These are phyloP conservation scores for Flaveria robusta DNA, from an alignment of 129 eudicot genomes.

Conservation along the genomic window DNA sequence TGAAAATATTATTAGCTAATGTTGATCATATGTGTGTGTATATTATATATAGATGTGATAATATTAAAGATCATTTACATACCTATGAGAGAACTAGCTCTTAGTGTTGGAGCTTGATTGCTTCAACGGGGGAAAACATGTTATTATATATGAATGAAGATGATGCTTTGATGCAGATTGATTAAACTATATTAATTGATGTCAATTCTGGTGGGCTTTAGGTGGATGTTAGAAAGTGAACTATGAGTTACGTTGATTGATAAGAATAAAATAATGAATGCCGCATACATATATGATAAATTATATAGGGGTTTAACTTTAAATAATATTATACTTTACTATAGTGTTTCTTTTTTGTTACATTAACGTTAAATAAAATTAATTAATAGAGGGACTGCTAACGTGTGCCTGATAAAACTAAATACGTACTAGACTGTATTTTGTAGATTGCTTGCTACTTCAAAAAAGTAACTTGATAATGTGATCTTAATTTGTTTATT, in stretches of 20 bases:
- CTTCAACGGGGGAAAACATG: neutral
- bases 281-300: no score
- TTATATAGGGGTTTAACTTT: neutral
- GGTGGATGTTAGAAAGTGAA: neutral
- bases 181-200: neutral
- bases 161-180: neutral
- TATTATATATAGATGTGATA: neutral
- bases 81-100: constrained; percentile 4
- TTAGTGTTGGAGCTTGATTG: neutral
- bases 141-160: neutral
- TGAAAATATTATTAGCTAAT: no score
- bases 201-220: neutral
- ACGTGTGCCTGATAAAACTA: no score
- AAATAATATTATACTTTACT: no score
- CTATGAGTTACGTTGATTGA: no score
- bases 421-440: neutral
- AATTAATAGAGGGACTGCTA: no score
- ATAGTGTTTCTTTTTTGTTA: no score
- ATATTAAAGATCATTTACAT: neutral
- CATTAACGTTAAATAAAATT: no score
- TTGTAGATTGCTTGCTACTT: neutral
- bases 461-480: neutral
- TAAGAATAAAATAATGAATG: no score
- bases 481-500: neutral
- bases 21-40: no score